These are phyloP conservation scores for Solanum pennellii DNA, from an alignment of 257 asterid genomes.

Conservation along the genomic window DNA sequence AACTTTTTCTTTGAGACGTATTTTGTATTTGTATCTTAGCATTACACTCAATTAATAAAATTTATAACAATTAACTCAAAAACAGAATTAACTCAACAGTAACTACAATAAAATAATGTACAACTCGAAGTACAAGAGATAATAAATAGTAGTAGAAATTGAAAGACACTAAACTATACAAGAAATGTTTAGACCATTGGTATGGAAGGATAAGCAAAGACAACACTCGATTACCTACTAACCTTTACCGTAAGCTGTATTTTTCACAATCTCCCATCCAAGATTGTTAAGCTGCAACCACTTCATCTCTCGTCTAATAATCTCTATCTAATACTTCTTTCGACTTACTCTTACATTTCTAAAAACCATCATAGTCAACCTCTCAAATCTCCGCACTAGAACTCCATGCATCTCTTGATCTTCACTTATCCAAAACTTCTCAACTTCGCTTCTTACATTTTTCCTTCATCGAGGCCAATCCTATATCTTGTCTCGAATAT, in stretches of 20 bases:
- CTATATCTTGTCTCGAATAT: not conserved
- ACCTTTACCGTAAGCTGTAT: not conserved
- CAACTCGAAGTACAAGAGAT: not conserved
- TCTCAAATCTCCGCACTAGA: not conserved
- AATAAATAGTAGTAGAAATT: not conserved
- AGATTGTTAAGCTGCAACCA: too few relatives aligned
- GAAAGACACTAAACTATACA: not conserved
- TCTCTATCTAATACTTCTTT: not conserved
- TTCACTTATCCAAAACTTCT: not conserved
- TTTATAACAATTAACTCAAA: too few relatives aligned
- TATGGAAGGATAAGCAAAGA: not conserved
- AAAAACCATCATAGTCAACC: too few relatives aligned
- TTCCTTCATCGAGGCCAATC: not conserved
- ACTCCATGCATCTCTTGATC: not conserved
- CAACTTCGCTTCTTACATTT: not conserved
- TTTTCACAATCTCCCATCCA: not conserved
- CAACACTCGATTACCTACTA: not conserved
- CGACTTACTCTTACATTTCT: too few relatives aligned
- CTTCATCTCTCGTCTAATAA: not conserved
- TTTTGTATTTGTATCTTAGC: not conserved
- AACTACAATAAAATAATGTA: not conserved
- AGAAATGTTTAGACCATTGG: not conserved
- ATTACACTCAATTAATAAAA: not conserved
- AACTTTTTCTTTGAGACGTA: not conserved
- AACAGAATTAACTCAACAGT: not conserved